Conservation (phyloP, 768 basidiomycete genomes). For the Crassisporium funariophilum region DNA sequence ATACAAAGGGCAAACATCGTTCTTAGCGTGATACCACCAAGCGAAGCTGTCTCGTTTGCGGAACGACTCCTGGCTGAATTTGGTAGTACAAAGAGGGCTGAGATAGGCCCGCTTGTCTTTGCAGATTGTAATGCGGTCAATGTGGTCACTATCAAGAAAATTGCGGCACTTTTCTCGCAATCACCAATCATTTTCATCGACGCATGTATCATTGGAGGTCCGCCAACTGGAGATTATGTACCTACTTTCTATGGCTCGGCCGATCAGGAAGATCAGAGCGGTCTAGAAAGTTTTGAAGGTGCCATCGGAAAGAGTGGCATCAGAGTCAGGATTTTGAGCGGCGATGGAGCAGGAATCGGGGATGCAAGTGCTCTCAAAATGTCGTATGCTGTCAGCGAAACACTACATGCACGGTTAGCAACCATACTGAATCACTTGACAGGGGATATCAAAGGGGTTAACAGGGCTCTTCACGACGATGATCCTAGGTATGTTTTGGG, state of each 20-base stretch:
- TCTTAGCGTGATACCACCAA: constrained; percentile 61
- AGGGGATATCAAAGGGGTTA: constrained; percentile 61
- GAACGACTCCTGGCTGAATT: constrained; percentile 37
- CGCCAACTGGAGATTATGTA: constrained; percentile 48
- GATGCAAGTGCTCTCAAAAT: constrained; percentile 66
- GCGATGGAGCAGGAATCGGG: constrained; percentile 51
- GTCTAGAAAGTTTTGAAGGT: constrained; percentile 37
- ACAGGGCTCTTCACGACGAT: constrained; percentile 56
- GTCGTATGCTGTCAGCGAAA: constrained; percentile 57
- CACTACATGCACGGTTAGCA: neutral
- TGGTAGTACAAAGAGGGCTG: constrained; percentile 11
- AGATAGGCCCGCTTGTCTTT: constrained; percentile 35
- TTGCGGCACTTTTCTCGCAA: constrained; percentile 44
- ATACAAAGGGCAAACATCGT: constrained; percentile 43
- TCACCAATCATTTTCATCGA: constrained; percentile 50
- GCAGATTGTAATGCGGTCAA: constrained; percentile 63
- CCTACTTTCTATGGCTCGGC: constrained; percentile 60
- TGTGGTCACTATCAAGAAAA: constrained; percentile 48
- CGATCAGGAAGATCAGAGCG: constrained; percentile 35
- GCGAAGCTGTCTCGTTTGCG: constrained; percentile 50
- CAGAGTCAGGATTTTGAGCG: constrained; percentile 46
- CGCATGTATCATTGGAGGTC: constrained; percentile 58
- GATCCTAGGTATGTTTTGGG: constrained; percentile 47
- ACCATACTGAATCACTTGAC: constrained; percentile 4
- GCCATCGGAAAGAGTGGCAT: constrained; percentile 45